Conservation (phyloP, 2,329 filamentous ascomycete genomes). For the Calonectria fujianensis region DNA sequence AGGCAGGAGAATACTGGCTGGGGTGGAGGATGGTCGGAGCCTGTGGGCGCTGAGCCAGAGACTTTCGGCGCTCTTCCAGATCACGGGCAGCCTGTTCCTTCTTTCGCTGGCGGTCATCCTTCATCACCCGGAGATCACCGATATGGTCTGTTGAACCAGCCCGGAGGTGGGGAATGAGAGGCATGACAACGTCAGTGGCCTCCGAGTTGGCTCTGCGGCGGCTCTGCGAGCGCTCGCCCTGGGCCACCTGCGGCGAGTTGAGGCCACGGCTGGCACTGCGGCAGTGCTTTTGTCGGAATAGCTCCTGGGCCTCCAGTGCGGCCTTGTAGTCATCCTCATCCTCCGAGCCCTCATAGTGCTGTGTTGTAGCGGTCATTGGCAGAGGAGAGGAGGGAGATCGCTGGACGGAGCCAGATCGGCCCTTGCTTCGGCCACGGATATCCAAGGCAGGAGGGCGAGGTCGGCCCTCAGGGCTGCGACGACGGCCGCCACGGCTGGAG, state of each 20-base stretch:
- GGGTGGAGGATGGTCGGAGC: conserved; percentile 89
- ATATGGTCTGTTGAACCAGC: conserved; percentile 67
- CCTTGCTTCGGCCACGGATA: conserved; percentile 77
- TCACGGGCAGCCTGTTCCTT: conserved; percentile 88
- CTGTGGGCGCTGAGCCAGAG: conserved; percentile 86
- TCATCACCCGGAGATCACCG: conserved; percentile 74
- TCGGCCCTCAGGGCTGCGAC: conserved; percentile 68
- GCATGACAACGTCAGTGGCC: conserved; percentile 57
- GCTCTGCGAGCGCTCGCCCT: conserved; percentile 63
- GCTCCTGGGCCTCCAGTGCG: conserved; percentile 72
- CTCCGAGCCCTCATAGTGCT: conserved; percentile 69
- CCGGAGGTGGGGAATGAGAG: conserved; percentile 56
- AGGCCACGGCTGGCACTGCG: conserved; percentile 69
- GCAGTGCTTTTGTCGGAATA: conserved; percentile 73
- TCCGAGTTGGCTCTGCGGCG: conserved; percentile 60
- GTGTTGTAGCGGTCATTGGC: conserved; percentile 77
- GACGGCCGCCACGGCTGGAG: conserved; percentile 69
- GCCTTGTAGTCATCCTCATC: conserved; percentile 78
- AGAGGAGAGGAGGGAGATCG: conserved; percentile 88
- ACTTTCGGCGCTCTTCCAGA: conserved; percentile 90
- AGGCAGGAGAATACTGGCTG: conserved; percentile 65
- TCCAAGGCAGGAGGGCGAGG: conserved; percentile 66
- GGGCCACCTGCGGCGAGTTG: conserved; percentile 60
- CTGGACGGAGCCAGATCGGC: conserved; percentile 73
- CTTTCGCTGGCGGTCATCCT: conserved; percentile 78